Conservation (phyloP, 345 rosid species). For the Eucalyptus sp. region DNA sequence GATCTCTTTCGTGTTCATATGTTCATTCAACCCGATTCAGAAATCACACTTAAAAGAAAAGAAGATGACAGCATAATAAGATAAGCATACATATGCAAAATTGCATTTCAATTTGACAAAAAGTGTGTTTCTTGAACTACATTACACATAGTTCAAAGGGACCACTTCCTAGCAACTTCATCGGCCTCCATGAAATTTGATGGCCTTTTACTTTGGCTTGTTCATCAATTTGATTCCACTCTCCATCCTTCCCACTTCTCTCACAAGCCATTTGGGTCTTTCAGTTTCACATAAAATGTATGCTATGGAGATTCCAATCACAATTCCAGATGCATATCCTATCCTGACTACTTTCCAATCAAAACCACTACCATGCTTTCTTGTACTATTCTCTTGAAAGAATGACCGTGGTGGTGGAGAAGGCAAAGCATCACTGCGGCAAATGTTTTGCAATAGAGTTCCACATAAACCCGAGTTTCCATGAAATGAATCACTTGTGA, state of each 20-base stretch:
- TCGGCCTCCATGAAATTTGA: neutral
- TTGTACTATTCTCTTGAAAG: neutral
- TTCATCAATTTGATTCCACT: neutral
- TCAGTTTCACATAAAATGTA: neutral
- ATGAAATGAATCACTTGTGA: neutral
- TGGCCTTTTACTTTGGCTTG: neutral
- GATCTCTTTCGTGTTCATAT: neutral
- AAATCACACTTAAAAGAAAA: neutral
- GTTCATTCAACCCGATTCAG: neutral
- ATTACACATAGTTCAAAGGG: neutral
- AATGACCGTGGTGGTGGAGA: neutral
- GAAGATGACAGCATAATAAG: neutral
- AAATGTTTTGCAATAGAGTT: neutral
- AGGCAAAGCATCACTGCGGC: neutral
- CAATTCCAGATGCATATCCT: neutral
- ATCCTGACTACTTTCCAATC: neutral
- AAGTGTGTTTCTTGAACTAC: neutral
- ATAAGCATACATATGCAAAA: neutral
- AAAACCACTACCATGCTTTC: neutral
- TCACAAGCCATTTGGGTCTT: neutral
- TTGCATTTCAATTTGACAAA: neutral
- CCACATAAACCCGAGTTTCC: neutral
- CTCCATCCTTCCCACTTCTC: neutral
- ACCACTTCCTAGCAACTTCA: neutral
- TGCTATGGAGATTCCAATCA: neutral